phyloP scores from a whole-genome alignment of 768 basidiomycete genomes.

The Tephrocybe rancida region DNA sequence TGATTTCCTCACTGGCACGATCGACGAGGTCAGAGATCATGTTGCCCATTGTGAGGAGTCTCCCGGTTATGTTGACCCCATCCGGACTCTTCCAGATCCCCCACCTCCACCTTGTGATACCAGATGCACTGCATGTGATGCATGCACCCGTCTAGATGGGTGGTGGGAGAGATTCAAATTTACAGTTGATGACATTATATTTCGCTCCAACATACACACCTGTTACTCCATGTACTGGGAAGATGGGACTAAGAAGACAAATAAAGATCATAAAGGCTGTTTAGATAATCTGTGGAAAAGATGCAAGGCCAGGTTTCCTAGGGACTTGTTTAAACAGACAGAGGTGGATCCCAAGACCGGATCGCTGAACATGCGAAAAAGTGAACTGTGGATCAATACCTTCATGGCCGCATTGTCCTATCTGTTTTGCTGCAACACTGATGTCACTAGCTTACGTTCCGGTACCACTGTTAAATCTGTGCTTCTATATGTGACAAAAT shows the following conservation, averaged over 20 bases:
- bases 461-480: constrained; percentile 42
- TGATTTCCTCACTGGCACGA: constrained; percentile 3
- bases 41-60: neutral
- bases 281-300: constrained; percentile 25
- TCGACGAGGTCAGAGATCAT: neutral
- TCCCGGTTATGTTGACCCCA: neutral
- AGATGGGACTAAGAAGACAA: no score
- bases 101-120: neutral
- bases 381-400: constrained; percentile 38
- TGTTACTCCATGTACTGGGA: no score
- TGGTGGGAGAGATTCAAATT: no score
- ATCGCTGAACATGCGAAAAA: constrained; percentile 29
- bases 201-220: no score
- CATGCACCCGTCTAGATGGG: no score
- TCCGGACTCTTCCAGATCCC: neutral
- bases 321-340: constrained; percentile 20
- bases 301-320: constrained; percentile 41
- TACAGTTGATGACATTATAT: no score
- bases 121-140: neutral
- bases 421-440: constrained; percentile 37
- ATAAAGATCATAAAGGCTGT: constrained; percentile 18
- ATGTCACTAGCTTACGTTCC: constrained; percentile 38
- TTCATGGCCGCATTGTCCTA: constrained; percentile 31
- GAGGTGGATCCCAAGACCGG: constrained; percentile 29
- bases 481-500: constrained; percentile 41